Base-by-base conservation (phyloP, 768 basidiomycete genomes). In the Dictyophora rubrovolvata region DNA sequence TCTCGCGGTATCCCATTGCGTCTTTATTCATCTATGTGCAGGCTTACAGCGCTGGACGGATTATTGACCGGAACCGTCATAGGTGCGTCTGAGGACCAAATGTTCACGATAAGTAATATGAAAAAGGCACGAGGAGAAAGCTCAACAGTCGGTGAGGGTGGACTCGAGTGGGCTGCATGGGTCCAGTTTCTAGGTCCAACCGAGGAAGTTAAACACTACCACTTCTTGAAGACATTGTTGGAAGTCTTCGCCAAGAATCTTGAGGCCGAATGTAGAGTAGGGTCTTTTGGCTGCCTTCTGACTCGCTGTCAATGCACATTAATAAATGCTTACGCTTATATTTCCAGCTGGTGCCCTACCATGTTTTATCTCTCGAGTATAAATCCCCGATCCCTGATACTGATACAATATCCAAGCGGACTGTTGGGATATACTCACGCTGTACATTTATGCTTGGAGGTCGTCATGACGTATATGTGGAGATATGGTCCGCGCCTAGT, bases 401-500 rank as follows among this genome's bases (percentile, higher is more conserved):
- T 12, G 75, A 73, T 4, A 61, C 60, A 22, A 70, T 79, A 65
- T 74, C 83, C 0, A 62, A 67, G 58, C 77, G 82, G 10, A 83
- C 81, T 0, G 79, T 85, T 8, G 84, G 80, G 1, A 20, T 86
- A 2, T 85, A 82, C 65, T 75, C 77, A 17, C 69, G 69, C 14
- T 75, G 80, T 0, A 73, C 73, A 7, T 86, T 84, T 65, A 64
- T 80, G 59, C 75, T 76, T 51, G 72, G 79, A 48, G 77, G 77
- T 8, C 72, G 83, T 58, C 84, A 87, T 62, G 82, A 85, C 51
- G 64, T 68, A 3, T 79, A 79, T 62, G 76, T 79, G 2, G 86
- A 86, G 64, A 71, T 85, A 12, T 87, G 85, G 85, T 80, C 81
- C 6, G 81, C 84, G 10, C 85, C 85, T 1, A 71, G 73, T 48